Percentiles rank a stretch among this genome's conserved stretches.
Conservation (phyloP, 352 stramenopile species). For the Thraustotheca clavata region DNA sequence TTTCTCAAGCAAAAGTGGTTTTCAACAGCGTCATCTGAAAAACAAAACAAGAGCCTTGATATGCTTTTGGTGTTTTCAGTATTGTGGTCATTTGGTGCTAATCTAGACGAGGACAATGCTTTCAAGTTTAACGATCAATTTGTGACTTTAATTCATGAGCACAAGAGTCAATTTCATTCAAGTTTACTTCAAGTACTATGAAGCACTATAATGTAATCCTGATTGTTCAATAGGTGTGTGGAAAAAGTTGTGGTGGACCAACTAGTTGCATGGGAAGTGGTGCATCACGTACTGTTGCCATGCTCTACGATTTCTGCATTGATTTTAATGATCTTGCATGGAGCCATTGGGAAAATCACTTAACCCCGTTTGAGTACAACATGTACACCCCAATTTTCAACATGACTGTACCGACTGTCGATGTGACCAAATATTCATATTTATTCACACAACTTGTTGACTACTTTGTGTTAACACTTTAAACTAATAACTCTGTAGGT, state of each 20-base stretch:
- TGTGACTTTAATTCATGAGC: neutral
- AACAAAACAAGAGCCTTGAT: slow-evolving; percentile 7
- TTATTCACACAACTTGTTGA: slow-evolving; percentile 37
- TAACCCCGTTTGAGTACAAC: slow-evolving; percentile 10
- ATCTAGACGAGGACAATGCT: neutral
- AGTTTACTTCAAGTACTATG: neutral
- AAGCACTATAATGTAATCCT: neutral
- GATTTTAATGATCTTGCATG: slow-evolving; percentile 57
- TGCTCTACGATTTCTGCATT: slow-evolving; percentile 62
- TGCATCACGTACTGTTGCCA: slow-evolving; percentile 36
- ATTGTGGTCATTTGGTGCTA: neutral
- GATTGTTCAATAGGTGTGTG: neutral
- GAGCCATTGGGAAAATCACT: slow-evolving; percentile 42
- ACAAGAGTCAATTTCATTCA: neutral
- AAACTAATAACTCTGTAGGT: slow-evolving; percentile 15
- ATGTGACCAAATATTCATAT: slow-evolving; percentile 58
- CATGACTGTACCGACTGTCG: slow-evolving; percentile 52
- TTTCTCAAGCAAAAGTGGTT: neutral
- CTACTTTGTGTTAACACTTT: neutral
- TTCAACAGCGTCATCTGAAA: neutral
- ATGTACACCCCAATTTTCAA: slow-evolving; percentile 33
- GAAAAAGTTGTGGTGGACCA: slow-evolving; percentile 3
- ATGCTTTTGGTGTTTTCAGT: slow-evolving; percentile 3
- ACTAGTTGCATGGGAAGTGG: slow-evolving; percentile 20
- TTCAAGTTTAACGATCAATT: neutral